These are phyloP conservation scores for Trypanosomatidae sp. DNA, from an alignment of 208 protist genomes.

Conservation along the genomic window DNA sequence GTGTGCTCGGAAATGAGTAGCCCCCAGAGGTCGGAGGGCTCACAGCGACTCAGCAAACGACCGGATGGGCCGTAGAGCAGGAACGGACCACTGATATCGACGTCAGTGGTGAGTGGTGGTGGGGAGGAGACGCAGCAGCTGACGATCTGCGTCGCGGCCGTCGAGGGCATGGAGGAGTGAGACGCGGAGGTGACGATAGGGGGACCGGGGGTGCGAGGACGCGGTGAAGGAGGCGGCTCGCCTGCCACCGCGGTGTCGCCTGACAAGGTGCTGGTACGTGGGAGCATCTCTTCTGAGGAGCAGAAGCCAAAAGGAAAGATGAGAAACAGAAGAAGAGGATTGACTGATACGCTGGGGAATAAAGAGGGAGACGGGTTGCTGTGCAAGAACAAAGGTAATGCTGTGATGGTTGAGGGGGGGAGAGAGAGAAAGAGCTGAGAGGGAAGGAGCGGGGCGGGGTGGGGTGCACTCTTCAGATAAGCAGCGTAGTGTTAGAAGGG, in stretches of 20 bases:
- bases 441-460: background rate
- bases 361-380: background rate
- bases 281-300: background rate
- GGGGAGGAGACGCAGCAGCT: constrained; percentile 9
- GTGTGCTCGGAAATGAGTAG: constrained; percentile 57
- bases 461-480: background rate
- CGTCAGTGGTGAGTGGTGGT: background rate
- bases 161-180: constrained; percentile 11
- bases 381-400: background rate
- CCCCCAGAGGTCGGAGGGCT: constrained; percentile 41
- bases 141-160: constrained; percentile 16
- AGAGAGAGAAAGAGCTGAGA: background rate
- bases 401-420: background rate
- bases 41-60: constrained; percentile 13
- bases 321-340: background rate
- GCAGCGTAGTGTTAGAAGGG: background rate
- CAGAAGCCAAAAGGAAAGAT: background rate
- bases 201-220: constrained; percentile 4
- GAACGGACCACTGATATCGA: constrained; percentile 13
- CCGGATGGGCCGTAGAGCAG: constrained; percentile 26
- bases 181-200: background rate
- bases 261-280: background rate
- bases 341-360: background rate
- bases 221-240: constrained; percentile 12
- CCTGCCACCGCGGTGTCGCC: background rate